Evolutionary conservation across 257 asterid species (phyloP), one percentile per base, ranked within the genome.

Genomic region (Orobanche coerulescens): DNA sequence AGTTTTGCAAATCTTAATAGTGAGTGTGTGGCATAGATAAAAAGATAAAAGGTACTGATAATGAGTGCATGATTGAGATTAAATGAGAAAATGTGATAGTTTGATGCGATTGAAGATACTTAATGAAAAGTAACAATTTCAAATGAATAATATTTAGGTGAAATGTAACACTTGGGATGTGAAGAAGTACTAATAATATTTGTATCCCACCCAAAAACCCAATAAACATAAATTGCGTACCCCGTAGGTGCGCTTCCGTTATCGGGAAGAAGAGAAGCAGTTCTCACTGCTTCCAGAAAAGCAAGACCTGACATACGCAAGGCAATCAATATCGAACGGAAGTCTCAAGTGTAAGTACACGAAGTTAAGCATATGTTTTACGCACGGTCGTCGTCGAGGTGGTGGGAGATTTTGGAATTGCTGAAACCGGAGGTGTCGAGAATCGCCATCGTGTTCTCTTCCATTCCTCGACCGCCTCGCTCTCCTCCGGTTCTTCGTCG

Each of bases 241-340:
- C 66, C 71, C 1, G 96, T 81, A 7, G 98, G 96, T 1, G 94
- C 77, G 61, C 47, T 71, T 72, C 83, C 88, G 55, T 73, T 71
- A 40, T 73, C 84, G 0, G 93, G 81, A 58, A 83, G 82, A 49
- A 88, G 78, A 58, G 82, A 82, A 72, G 88, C 87, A 60, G 90
- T 76, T 61, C 95, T 92, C 70, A 91, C 92, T 55, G 98, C 98
- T 72, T 88, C 94, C 26, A 91, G 81, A 73, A 82, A 91, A 68
- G 88, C 81, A 71, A 82, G 88, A 46, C 90, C 98, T 91, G 50
- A 28, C 22, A 76, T 31, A 57, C 23, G 68, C 54, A 23, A 16
- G 10, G 19, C 37, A 8, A 48, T 34, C 15, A 24, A 54, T 42
- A 30, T 11, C 24, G 61, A 40, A 33, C 56, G 24, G 20, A 22